Conservation (phyloP, 2,329 filamentous ascomycete genomes). For the Colletotrichum filicis region DNA sequence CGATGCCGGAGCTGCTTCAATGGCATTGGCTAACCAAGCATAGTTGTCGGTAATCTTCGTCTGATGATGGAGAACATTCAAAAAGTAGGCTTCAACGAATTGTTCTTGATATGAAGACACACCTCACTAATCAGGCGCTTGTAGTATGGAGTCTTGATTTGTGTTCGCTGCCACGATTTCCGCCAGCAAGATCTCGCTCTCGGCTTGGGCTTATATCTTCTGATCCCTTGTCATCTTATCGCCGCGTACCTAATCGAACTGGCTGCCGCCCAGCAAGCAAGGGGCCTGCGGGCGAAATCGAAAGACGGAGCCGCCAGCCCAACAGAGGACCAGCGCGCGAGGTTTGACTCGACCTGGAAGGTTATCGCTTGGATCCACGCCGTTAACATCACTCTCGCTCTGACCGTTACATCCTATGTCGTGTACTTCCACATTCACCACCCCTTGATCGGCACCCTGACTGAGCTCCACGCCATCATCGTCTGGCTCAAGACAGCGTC, state of each 20-base stretch:
- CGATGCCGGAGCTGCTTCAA: constrained; percentile 1
- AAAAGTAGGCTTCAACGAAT: constrained; percentile 67
- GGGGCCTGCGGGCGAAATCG: constrained; percentile 69
- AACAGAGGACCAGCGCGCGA: constrained; percentile 70
- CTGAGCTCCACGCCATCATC: constrained; percentile 90
- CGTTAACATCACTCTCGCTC: constrained; percentile 83
- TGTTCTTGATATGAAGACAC: constrained; percentile 23
- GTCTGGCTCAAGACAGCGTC: constrained; percentile 97
- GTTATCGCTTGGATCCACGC: constrained; percentile 84
- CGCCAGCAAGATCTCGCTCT: constrained; percentile 80
- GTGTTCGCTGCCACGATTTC: constrained; percentile 89
- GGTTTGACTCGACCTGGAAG: constrained; percentile 82
- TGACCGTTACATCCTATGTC: constrained; percentile 82
- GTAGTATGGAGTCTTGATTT: constrained; percentile 94
- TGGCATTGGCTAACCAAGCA: constrained; percentile 18
- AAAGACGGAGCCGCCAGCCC: constrained; percentile 63
- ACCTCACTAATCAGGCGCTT: constrained; percentile 1
- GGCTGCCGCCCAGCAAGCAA: constrained; percentile 82
- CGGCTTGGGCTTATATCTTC: constrained; percentile 81
- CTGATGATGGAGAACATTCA: constrained; percentile 97
- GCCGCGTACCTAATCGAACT: constrained; percentile 91
- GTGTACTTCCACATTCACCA: constrained; percentile 95
- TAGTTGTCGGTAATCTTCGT: constrained; percentile 91
- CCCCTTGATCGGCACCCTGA: constrained; percentile 90
- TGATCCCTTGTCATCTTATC: constrained; percentile 91